Base-by-base conservation (phyloP, 2,329 filamentous ascomycete species). In the Eutypella sp. region DNA sequence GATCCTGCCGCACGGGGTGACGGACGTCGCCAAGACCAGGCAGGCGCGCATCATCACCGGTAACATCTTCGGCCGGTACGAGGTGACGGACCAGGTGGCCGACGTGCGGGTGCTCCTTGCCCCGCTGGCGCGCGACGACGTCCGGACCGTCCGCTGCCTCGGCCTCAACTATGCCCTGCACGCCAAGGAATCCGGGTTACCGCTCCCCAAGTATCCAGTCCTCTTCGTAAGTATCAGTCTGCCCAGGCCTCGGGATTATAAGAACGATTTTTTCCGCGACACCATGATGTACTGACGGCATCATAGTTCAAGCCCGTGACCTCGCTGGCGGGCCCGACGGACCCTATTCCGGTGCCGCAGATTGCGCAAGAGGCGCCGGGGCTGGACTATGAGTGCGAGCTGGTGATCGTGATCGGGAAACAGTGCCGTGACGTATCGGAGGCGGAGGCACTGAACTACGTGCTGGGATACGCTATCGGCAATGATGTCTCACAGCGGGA, bases 401-500 rank as follows among this genome's bases (percentile, higher is more conserved):
- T 92, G 6, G 84, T 89, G 13, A 73, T 81, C 31, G 72, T 91
- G 8, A 88, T 91, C 51, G 84, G 85, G 20, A 84, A 82, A 64
- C 69, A 76, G 48, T 84, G 81, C 48, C 67, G 70, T 37, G 75
- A 89, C 59, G 81, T 91, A 11, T 64, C 79, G 1, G 83, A 87
- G 65, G 70, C 72, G 2, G 65, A 78, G 19, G 87, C 87, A 0
- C 69, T 90, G n/a, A 70, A 83, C 43, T 83, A 87, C 57, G 84
- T 91, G 3, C 71, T 89, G 2, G 87, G 87, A 5, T 91, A 90
- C 60, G 74, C 82, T 2, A 77, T 87, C 27, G 85, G 86, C 44
- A 87, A 92, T 65, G 87, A 92, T 62, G 78, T 92, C n/a, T 88
- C 83, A 10, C 85, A 89, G 66, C 80, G 87, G 34, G 84, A 88